Evolutionary conservation across 306 rosid species (phyloP), one percentile per base, ranked within the genome.

Genomic region (Astragalus glycyphyllos): DNA sequence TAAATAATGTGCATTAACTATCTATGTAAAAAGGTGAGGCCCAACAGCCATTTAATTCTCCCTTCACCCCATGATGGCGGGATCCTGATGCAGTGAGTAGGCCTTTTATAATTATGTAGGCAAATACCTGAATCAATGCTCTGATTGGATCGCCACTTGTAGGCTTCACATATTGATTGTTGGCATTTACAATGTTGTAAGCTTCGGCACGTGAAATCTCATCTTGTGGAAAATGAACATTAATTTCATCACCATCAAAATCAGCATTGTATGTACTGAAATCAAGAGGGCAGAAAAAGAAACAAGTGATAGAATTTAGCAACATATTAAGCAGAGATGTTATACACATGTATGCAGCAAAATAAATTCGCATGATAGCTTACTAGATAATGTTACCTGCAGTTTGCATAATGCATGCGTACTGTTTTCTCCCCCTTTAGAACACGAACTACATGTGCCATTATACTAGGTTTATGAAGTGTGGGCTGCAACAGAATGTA

Each of bases 141-240:
- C 98, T 84, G 67, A 90, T 89, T 68, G 98, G 97, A 72, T 86
- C 98, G 71, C 98, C 97, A 71, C 98, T 90, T 44, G 98, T 94
- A 50, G 98, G 97, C 82, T 94, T 94, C 79, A 94, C 97, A 68
- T 87, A 90, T 58, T 90, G 98, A 79, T 89, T 90, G 85, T 94
- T 94, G 63, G 98, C 98, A 75, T 94, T 94, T 47, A 94, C 96
- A 41, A 94, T 79, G 77, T 89, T 88, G 87, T 90, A 94, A 17
- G 97, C 98, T 89, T 94, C 98, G 23, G 97, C 90, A 10, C 95
- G 97, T 35, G 98, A 89, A 80, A 89, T 87, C 75, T 94, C 98
- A 69, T 94, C 98, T 94, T 94, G 98, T 3, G 98, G 98, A 71
- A 94, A 89, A 80, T 94, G 98, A 72, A 93, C 98, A 65, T 93